Conservation (phyloP, 371 early-diverging fungal genomes). For the Dichotomocladium elegans region DNA sequence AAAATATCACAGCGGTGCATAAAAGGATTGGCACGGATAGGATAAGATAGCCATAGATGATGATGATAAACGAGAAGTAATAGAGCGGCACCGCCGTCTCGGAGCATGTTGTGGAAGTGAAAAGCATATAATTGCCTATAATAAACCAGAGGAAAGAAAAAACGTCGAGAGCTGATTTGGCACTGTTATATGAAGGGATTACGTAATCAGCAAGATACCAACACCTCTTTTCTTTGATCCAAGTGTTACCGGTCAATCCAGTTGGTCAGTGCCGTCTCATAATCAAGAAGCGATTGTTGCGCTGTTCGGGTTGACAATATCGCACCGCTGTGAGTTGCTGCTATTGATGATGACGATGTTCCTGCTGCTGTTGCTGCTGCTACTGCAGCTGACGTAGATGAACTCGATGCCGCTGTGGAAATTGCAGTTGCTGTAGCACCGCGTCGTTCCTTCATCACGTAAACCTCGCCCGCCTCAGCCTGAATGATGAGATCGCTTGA, state of each 20-base stretch:
- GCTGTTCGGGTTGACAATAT: too few relatives aligned
- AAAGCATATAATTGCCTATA: slow-evolving; percentile 68
- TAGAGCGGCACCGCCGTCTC: slow-evolving; percentile 55
- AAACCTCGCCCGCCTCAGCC: slow-evolving; percentile 30
- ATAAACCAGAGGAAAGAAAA: slow-evolving; percentile 68
- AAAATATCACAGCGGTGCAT: slow-evolving; percentile 61
- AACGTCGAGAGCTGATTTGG: slow-evolving; percentile 57
- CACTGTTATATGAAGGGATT: slow-evolving; percentile 10
- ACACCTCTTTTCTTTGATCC: neutral
- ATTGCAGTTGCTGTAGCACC: slow-evolving; percentile 22
- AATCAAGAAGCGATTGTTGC: too few relatives aligned
- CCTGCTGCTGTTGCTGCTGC: neutral
- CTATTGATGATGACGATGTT: neutral
- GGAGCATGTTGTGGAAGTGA: slow-evolving; percentile 51
- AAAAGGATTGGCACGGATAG: slow-evolving; percentile 63
- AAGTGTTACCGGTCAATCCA: slow-evolving; percentile 9
- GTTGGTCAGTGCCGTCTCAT: neutral
- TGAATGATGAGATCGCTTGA: neutral
- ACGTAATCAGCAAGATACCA: too few relatives aligned
- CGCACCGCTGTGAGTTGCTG: neutral
- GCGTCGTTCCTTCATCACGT: slow-evolving; percentile 27
- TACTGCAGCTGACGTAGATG: too few relatives aligned
- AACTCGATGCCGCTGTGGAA: too few relatives aligned
- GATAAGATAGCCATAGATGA: slow-evolving; percentile 65
- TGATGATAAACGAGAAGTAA: slow-evolving; percentile 52